Evolutionary conservation across 2,329 filamentous ascomycete species (phyloP).

Genomic region (Ampelomyces quisqualis): DNA sequence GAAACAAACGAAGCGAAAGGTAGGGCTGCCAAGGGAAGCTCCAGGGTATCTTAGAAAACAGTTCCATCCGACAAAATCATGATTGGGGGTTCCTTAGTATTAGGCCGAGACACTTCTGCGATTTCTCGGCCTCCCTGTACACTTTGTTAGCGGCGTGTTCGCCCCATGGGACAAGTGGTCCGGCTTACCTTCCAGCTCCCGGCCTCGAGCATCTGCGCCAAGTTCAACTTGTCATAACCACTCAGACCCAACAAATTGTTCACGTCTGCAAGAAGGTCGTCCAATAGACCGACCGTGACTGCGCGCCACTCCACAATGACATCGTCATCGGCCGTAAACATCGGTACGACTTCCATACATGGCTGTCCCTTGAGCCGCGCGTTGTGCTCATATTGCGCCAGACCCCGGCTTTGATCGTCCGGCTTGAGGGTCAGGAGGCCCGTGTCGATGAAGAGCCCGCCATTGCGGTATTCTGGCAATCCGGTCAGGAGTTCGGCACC

Average conservation of each 20-base stretch:
- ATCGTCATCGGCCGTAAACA: slow-evolving; percentile 72
- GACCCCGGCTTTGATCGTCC: slow-evolving; percentile 67
- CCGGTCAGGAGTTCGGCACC: slow-evolving; percentile 84
- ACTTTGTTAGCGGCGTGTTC: slow-evolving; percentile 31
- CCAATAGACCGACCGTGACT: slow-evolving; percentile 71
- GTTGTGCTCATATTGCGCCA: slow-evolving; percentile 69
- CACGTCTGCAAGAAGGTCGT: slow-evolving; percentile 68
- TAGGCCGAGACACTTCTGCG: slow-evolving; percentile 90
- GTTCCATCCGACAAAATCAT: slow-evolving; percentile 96
- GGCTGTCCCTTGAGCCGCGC: slow-evolving; percentile 70
- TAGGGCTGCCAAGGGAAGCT: slow-evolving; percentile 28
- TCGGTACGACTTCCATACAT: slow-evolving; percentile 70
- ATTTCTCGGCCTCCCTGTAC: slow-evolving; percentile 84
- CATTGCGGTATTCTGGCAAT: slow-evolving; percentile 89
- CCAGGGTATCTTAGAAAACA: slow-evolving; percentile 70
- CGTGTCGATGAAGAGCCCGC: slow-evolving; percentile 82
- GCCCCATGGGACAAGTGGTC: background rate
- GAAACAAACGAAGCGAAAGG: slow-evolving; percentile 26
- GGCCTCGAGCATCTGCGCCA: slow-evolving; percentile 90
- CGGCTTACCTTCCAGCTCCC: slow-evolving; percentile 91
- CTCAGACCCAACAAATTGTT: slow-evolving; percentile 67
- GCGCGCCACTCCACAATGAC: slow-evolving; percentile 80
- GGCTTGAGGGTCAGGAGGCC: slow-evolving; percentile 76
- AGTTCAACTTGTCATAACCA: slow-evolving; percentile 68
- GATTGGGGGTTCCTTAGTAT: slow-evolving; percentile 95